Evolutionary conservation across 768 basidiomycete genomes (phyloP), one percentile per base, ranked within the genome.

Genomic region (Macrolepiota dolichaula): DNA sequence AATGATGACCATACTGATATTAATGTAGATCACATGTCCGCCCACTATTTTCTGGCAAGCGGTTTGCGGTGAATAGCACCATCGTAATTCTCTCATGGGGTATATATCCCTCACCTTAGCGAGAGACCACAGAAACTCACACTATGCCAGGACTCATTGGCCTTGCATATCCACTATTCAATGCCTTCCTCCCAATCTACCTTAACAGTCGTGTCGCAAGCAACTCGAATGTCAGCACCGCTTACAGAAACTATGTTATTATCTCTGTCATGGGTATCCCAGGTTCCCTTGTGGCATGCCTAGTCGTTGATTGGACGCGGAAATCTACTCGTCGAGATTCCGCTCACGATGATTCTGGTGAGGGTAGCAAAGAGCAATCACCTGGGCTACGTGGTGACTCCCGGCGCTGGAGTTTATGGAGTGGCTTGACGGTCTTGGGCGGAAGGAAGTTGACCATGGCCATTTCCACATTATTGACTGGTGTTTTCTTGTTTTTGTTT

Each of bases 141-240:
- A 10, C 44, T 36, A 12, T 32, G 35, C 0, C 32, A 72, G 81
- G 75, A 36, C 64, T 80, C 27, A 79, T 83, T 52, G 84, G 83
- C 7, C 75, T 84, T 1, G 82, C 81, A 6, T 85, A 81, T 64
- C 84, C 84, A 4, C 72, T 85, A 2, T 83, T 79, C 72, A 83
- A 75, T 58, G 68, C 74, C 2, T 85, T 84, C 71, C 72, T 85
- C 24, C 79, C 84, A 2, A 69, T 81, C 0, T 82, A 82, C 63
- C 76, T 83, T 22, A 70, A 67, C 35, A 69, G 72, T 15, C 76
- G 72, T 32, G 69, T 74, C 57, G 64, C 73, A 0, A 64, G 68
- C 9, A 63, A 65, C 10, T 13, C 70, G 4, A 57, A 69, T 11
- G 64, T 75, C 0, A 62, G 64, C 55, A 59, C 47, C 4, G 80